Percentiles rank a stretch among this genome's conserved stretches.
Conservation (phyloP, 2,329 filamentous ascomycete genomes). For the Neoarthrinium moseri region DNA sequence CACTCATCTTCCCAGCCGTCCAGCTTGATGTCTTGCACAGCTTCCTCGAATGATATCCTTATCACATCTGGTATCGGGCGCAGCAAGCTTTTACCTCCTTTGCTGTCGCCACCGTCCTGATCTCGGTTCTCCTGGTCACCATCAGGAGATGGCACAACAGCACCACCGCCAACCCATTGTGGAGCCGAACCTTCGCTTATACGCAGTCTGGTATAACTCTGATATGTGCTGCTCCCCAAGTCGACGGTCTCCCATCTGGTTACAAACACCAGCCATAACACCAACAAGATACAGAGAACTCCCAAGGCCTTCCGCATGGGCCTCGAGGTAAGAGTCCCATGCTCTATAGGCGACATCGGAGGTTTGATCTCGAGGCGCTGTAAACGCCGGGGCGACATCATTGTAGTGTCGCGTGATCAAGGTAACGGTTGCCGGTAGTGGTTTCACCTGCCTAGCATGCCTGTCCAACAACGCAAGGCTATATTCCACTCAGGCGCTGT, state of each 20-base stretch:
- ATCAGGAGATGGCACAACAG: conserved; percentile 13
- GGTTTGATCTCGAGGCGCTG: conserved; percentile 9
- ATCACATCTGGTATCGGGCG: conserved; percentile 35
- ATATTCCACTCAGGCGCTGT: no score
- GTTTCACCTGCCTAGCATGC: no score
- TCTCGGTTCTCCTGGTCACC: conserved; percentile 7
- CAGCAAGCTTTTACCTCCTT: conserved; percentile 11
- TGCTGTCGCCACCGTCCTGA: conserved; percentile 10
- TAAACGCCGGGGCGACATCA: conserved; percentile 18
- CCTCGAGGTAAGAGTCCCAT: conserved; percentile 19
- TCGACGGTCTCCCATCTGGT: conserved; percentile 14
- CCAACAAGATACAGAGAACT: conserved; percentile 13
- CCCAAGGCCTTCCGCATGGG: conserved; percentile 20
- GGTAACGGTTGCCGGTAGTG: no score
- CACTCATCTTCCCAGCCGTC: conserved; percentile 41
- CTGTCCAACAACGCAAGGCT: no score
- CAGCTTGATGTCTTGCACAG: conserved; percentile 33
- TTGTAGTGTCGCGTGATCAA: neutral
- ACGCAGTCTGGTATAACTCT: conserved; percentile 19
- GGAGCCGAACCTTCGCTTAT: conserved; percentile 13
- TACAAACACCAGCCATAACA: conserved; percentile 16
- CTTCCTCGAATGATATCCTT: conserved; percentile 37
- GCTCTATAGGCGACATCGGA: conserved; percentile 17
- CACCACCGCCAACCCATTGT: conserved; percentile 23
- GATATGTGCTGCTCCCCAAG: conserved; percentile 7